These are phyloP conservation scores for Leccinum subgranulosum DNA, from an alignment of 768 basidiomycete genomes.

Conservation along the genomic window DNA sequence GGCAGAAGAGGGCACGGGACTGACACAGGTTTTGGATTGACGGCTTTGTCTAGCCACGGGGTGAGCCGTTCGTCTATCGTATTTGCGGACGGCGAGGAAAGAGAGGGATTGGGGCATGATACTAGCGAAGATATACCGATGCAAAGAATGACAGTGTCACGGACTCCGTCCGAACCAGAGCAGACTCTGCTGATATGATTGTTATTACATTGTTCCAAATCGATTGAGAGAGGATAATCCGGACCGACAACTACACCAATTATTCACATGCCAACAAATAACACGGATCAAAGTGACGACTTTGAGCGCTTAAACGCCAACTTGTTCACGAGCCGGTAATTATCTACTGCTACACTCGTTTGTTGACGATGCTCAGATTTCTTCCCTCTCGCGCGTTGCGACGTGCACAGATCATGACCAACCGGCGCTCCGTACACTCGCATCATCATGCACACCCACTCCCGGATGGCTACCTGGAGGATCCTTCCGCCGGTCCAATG, in stretches of 20 bases:
- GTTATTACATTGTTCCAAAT: no score
- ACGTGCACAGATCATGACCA: background rate
- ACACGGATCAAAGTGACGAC: background rate
- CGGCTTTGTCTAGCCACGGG: no score
- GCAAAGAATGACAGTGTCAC: no score
- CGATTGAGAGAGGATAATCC: no score
- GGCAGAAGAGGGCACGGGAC: background rate
- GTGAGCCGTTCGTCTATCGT: no score
- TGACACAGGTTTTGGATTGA: background rate
- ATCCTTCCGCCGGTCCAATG: constrained; percentile 63
- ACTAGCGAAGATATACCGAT: no score
- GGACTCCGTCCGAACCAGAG: no score
- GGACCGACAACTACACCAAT: no score
- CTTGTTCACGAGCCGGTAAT: background rate
- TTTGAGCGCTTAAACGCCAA: background rate
- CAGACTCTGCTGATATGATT: no score
- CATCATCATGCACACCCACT: constrained; percentile 17
- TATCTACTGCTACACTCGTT: background rate
- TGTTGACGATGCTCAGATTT: background rate
- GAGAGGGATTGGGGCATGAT: no score
- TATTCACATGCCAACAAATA: background rate
- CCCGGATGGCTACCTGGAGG: constrained; percentile 49
- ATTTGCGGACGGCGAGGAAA: no score
- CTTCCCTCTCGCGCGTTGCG: background rate
- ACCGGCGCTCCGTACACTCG: background rate